Evolutionary conservation across 371 early-diverging fungal species (phyloP).

Genomic region (Lichtheimia ornata): DNA sequence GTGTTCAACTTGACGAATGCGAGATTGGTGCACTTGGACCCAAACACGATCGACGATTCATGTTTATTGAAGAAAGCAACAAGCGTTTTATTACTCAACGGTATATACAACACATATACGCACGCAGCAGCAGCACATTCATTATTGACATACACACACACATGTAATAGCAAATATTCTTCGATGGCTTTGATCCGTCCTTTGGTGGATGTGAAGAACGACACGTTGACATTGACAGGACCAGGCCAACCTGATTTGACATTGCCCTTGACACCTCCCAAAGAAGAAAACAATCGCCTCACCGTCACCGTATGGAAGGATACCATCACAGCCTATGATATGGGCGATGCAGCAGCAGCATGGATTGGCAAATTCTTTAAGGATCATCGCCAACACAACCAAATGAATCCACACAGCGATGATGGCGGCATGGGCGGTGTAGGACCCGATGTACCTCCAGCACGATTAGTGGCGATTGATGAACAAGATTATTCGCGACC

Average conservation of each 20-base stretch:
- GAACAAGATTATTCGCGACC: constrained; percentile 29
- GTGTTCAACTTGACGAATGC: constrained; percentile 29
- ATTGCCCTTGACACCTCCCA: constrained; percentile 34
- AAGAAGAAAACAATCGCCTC: constrained; percentile 10
- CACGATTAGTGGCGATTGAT: constrained; percentile 42
- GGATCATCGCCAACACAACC: constrained; percentile 30
- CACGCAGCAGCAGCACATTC: too few species aligned
- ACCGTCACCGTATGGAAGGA: constrained; percentile 37
- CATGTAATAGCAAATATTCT: constrained; percentile 34
- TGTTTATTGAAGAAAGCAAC: constrained; percentile 36
- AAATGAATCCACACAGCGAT: constrained; percentile 24
- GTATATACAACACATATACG: too few species aligned
- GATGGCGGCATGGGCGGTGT: constrained; percentile 10
- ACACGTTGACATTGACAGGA: constrained; percentile 30
- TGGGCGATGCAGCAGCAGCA: constrained; percentile 40
- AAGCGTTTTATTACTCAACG: constrained; percentile 47
- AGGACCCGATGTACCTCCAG: constrained; percentile 9
- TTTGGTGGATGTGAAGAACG: constrained; percentile 17
- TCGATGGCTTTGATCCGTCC: constrained; percentile 37
- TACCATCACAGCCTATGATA: constrained; percentile 34
- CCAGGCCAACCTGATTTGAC: constrained; percentile 20
- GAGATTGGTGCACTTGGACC: constrained; percentile 38
- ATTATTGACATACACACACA: background rate
- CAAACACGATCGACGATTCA: constrained; percentile 43
- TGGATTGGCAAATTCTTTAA: constrained; percentile 40